phyloP scores from a whole-genome alignment of 305 asterid species.

The Fraxinus greggii region DNA sequence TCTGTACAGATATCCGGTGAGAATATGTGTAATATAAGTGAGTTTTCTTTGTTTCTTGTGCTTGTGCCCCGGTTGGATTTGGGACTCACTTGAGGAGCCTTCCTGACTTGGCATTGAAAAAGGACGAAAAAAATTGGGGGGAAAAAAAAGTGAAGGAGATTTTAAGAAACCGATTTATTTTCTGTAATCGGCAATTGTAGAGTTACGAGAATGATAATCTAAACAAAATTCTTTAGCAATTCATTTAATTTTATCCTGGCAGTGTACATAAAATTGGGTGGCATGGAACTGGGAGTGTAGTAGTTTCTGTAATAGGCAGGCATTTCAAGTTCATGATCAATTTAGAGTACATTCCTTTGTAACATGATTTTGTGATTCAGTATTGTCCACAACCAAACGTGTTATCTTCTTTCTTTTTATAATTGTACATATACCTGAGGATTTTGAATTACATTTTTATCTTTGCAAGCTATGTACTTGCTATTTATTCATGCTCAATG shows the following conservation, averaged over 20 bases:
- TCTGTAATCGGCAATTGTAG: slow-evolving; percentile 75
- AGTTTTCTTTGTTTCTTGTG: slow-evolving; percentile 28
- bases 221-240: slow-evolving; percentile 49
- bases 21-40: slow-evolving; percentile 51
- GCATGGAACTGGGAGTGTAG: slow-evolving; percentile 24
- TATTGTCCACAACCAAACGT: slow-evolving; percentile 13
- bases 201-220: slow-evolving; percentile 41
- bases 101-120: slow-evolving; percentile 26
- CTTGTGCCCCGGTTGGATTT: slow-evolving; percentile 25
- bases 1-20: slow-evolving; percentile 70
- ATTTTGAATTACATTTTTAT: background rate
- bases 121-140: background rate
- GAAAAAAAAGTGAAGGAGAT: slow-evolving; percentile 15
- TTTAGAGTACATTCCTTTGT: slow-evolving; percentile 19
- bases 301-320: background rate
- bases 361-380: slow-evolving; percentile 26
- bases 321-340: slow-evolving; percentile 15
- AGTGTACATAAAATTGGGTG: slow-evolving; percentile 28
- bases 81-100: slow-evolving; percentile 21
- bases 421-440: background rate
- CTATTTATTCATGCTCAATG: background rate
- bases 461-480: background rate
- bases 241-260: slow-evolving; percentile 35
- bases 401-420: background rate
- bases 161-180: slow-evolving; percentile 51